These are phyloP conservation scores for Phaffia australis DNA, from an alignment of 768 basidiomycete species.

Conservation along the genomic window DNA sequence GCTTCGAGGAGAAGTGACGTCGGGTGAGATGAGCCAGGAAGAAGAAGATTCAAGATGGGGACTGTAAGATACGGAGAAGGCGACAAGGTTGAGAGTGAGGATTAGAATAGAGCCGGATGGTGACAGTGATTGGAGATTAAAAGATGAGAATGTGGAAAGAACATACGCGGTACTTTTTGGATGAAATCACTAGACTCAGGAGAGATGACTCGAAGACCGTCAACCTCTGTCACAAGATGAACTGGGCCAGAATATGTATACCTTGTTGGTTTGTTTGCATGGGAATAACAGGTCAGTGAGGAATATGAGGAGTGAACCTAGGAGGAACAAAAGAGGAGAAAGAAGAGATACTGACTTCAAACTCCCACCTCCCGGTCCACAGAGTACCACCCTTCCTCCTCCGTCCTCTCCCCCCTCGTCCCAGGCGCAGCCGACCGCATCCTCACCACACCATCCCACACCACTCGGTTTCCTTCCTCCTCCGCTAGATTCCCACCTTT, in stretches of 20 bases:
- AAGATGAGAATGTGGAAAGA: neutral
- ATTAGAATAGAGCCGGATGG: neutral
- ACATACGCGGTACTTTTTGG: conserved; percentile 81
- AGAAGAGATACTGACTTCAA: conserved; percentile 51
- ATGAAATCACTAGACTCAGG: conserved; percentile 74
- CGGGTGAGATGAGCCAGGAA: conserved; percentile 82
- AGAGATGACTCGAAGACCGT: conserved; percentile 75
- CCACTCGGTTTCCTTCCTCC: conserved; percentile 43
- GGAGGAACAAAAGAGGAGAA: neutral
- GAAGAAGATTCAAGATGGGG: conserved; percentile 70
- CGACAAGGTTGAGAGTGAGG: neutral
- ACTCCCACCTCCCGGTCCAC: conserved; percentile 84
- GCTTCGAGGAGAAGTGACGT: conserved; percentile 88
- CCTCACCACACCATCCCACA: conserved; percentile 93
- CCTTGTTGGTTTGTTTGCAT: conserved; percentile 41
- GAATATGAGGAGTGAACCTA: neutral
- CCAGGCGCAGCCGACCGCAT: conserved; percentile 84
- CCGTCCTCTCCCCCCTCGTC: conserved; percentile 27
- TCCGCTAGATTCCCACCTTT: neutral
- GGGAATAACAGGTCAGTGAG: neutral
- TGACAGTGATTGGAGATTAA: neutral
- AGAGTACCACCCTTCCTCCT: conserved; percentile 56
- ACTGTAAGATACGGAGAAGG: conserved; percentile 41
- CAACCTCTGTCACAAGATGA: conserved; percentile 71
- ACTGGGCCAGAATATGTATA: conserved; percentile 67